phyloP scores from a whole-genome alignment of 176 grass and related monocot species.

The Aegilops tauschii region DNA sequence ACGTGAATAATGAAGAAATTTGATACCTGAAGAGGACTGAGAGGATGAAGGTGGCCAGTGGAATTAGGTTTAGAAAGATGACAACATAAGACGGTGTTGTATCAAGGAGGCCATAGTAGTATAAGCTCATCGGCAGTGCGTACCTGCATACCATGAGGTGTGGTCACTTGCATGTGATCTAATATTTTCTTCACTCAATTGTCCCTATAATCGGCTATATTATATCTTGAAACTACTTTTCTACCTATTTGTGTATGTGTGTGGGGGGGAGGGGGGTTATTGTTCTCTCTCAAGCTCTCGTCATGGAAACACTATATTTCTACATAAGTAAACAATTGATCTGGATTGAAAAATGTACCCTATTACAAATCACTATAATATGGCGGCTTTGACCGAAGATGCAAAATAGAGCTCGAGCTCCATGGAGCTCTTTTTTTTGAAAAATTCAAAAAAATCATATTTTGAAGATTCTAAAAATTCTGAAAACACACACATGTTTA shows the following conservation, averaged over 20 bases:
- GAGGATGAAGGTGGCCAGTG: constrained; percentile 48
- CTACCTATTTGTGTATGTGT: too few relatives aligned
- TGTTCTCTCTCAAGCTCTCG: neutral
- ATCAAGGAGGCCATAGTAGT: constrained; percentile 48
- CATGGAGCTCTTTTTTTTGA: too few relatives aligned
- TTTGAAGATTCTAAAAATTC: too few relatives aligned
- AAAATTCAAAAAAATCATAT: too few relatives aligned
- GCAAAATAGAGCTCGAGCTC: too few relatives aligned
- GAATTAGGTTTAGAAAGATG: constrained; percentile 51
- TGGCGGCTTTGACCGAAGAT: too few relatives aligned
- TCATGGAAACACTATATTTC: too few relatives aligned
- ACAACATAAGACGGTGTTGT: constrained; percentile 47
- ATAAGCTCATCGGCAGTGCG: constrained; percentile 48
- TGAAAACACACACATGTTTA: too few relatives aligned
- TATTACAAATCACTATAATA: neutral
- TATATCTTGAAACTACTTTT: neutral
- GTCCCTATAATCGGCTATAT: neutral
- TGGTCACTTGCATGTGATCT: neutral
- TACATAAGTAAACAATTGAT: neutral
- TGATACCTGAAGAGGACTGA: constrained; percentile 48
- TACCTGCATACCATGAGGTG: constrained; percentile 26
- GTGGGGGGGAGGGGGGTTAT: too few relatives aligned
- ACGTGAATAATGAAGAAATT: neutral
- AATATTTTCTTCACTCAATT: neutral
- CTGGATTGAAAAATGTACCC: neutral